These are phyloP conservation scores for Eucalyptus marginata DNA, from an alignment of 345 rosid species.

Conservation along the genomic window DNA sequence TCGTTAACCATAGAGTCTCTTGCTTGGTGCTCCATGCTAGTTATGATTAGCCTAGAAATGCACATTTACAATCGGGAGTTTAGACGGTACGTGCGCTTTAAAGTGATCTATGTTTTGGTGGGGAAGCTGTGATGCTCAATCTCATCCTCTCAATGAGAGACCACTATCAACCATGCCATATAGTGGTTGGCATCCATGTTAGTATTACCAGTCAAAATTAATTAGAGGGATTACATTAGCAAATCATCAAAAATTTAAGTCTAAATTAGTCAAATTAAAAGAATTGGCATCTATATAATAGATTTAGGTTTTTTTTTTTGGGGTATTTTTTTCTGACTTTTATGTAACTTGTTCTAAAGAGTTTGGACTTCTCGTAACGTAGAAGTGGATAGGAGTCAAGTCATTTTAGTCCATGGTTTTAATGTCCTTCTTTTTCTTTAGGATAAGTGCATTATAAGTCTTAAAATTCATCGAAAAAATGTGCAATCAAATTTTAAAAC, in stretches of 20 bases:
- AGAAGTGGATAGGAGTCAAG: background rate
- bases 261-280: background rate
- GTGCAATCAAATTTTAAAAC: too few species aligned
- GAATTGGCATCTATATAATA: background rate
- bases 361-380: background rate
- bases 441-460: background rate
- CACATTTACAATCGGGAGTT: too few species aligned
- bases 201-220: background rate
- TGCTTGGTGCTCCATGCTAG: too few species aligned
- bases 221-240: accelerated
- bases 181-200: accelerated
- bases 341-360: background rate
- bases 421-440: background rate
- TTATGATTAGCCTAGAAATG: too few species aligned
- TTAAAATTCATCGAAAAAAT: too few species aligned
- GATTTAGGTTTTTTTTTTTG: background rate
- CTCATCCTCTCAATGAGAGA: too few species aligned
- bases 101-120: too few species aligned
- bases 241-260: background rate
- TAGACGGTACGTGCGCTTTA: too few species aligned
- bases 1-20: too few species aligned
- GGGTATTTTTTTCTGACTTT: background rate
- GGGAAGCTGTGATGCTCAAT: too few species aligned
- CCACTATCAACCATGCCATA: background rate
- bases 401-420: accelerated